Conservation (phyloP, 495 filamentous ascomycete genomes). For the Penicillium fimorum region DNA sequence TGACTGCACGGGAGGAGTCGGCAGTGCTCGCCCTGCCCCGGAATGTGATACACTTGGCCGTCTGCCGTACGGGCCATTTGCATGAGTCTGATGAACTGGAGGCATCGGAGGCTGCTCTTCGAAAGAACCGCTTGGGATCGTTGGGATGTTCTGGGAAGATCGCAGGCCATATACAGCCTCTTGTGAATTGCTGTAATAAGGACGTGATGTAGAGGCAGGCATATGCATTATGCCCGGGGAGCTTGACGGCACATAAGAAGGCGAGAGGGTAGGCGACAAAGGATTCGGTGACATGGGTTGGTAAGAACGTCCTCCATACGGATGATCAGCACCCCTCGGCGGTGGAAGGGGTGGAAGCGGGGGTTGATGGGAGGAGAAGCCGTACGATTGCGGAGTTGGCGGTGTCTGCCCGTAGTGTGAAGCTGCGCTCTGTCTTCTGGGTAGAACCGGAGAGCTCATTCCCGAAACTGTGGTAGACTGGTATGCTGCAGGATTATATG, state of each 20-base stretch:
- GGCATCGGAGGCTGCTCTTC: constrained; percentile 50
- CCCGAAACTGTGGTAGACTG: constrained; percentile 35
- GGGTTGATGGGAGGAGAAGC: constrained; percentile 34
- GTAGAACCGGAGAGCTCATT: constrained; percentile 30
- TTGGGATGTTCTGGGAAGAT: constrained; percentile 28
- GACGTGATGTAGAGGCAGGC: constrained; percentile 23
- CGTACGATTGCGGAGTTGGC: constrained; percentile 35
- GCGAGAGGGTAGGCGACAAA: not conserved
- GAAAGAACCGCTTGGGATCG: constrained; percentile 24
- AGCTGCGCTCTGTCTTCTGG: constrained; percentile 33
- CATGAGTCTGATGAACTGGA: constrained; percentile 41
- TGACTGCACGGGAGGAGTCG: constrained; percentile 41
- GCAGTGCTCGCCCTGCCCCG: constrained; percentile 40
- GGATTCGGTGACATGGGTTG: constrained; percentile 24
- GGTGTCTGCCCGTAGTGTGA: constrained; percentile 36
- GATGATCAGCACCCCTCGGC: constrained; percentile 49
- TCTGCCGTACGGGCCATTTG: constrained; percentile 30
- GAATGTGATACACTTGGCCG: constrained; percentile 37
- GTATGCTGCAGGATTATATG: constrained; percentile 73
- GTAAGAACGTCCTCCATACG: constrained; percentile 42
- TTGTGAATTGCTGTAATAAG: constrained; percentile 28
- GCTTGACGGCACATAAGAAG: constrained; percentile 27
- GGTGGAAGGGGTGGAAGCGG: constrained; percentile 47
- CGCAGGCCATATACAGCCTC: constrained; percentile 32
- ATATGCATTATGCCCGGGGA: constrained; percentile 23